Base-by-base conservation (phyloP, 2,329 filamentous ascomycete species). In the Penicillium sp. region DNA sequence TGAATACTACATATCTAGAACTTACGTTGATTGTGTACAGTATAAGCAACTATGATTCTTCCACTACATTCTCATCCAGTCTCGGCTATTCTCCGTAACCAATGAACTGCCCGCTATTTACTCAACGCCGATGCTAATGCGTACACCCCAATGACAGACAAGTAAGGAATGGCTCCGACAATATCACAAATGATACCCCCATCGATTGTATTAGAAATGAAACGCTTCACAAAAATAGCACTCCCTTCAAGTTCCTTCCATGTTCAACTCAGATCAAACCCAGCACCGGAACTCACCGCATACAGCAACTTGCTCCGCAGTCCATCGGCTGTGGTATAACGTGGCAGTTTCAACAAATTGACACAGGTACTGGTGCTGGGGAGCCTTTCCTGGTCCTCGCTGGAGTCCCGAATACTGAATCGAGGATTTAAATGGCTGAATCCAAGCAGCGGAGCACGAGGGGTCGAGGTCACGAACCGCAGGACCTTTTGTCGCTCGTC, bases 321-420 rank as follows among this genome's bases (percentile, higher is more conserved):
- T 24, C 79, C 82, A 55, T 78, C 74, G 59, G 87, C 84, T 29
- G 80, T 85, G 44, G 74, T 82, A 73, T 97, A 99, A 61, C 87
- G 85, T 6, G 94, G 94, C 62, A 99, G 76, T 79, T 99, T 99
- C 44, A 99, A 77, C 63, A 99, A 71, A 71, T 99, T 99, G 24
- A 97, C 91, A 66, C 94, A 99, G 0, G 94, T 99, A 70, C 92
- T 97, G 16, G 94, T 92, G 69, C 91, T 97, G 2, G 94, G 94
- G 59, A 97, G 77, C 54, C 94, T 81, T 44, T 85, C 82, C 73
- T 93, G 83, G 67, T 95, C 91, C 23, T 77, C 77, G 4, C 90
- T 89, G 1, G 86, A 87, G 73, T 99, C 94, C 4, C 94, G 80
- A 59, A 99, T 97, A 67, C 87, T 93, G 72, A 99, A 99, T 34